Conservation (phyloP, 2,329 filamentous ascomycete species). For the Cladosporium sp. region DNA sequence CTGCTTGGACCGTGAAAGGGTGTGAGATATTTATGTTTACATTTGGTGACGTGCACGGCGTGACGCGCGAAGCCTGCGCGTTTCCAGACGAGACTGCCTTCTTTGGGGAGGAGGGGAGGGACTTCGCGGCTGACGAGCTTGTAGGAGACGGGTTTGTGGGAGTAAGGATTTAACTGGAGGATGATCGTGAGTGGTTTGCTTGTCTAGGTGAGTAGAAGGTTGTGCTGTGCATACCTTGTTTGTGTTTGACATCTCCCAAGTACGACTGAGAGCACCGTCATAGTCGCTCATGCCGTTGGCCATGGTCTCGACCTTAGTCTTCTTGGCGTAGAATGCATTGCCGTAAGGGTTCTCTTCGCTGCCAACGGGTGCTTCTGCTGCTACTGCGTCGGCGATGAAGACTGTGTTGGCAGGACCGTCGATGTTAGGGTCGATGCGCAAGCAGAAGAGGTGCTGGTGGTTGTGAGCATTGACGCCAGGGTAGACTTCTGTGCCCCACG, state of each 20-base stretch:
- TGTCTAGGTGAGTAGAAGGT: not conserved
- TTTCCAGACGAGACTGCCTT: constrained; percentile 80
- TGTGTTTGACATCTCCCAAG: constrained; percentile 88
- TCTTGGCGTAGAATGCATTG: constrained; percentile 83
- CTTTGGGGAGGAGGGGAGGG: constrained; percentile 72
- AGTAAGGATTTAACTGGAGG: constrained; percentile 66
- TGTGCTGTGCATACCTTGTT: constrained; percentile 27
- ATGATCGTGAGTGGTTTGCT: not conserved
- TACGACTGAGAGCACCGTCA: constrained; percentile 70
- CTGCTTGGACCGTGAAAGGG: not conserved
- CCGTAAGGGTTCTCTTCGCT: constrained; percentile 81
- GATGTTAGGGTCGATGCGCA: constrained; percentile 81
- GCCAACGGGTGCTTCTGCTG: constrained; percentile 69
- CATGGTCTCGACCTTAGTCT: constrained; percentile 72
- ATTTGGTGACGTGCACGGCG: constrained; percentile 83
- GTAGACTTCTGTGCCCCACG: constrained; percentile 90
- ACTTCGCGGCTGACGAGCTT: constrained; percentile 88
- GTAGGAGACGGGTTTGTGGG: constrained; percentile 78
- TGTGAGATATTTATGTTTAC: constrained; percentile 53
- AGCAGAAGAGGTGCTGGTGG: constrained; percentile 91
- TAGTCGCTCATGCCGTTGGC: constrained; percentile 72
- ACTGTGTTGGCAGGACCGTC: constrained; percentile 82
- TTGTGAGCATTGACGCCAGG: constrained; percentile 91
- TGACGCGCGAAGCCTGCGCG: constrained; percentile 83
- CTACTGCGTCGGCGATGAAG: constrained; percentile 73